Base-by-base conservation (phyloP, 176 grass and related monocot species). In the Urochloa ruziziensis region DNA sequence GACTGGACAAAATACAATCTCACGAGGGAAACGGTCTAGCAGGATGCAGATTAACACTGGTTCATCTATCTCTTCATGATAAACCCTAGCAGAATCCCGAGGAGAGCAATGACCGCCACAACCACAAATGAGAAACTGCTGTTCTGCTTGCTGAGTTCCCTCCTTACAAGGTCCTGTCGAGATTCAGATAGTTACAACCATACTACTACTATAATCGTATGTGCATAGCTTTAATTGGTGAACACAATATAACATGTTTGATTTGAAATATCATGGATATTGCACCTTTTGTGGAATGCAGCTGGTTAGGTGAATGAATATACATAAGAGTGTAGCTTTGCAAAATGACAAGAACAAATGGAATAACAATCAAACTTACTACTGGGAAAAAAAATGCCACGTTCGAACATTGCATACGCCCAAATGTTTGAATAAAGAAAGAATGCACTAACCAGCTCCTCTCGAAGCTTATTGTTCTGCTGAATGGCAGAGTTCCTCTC, bases 401-500 rank as follows among this genome's bases (percentile, higher is more conserved):
- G 30, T 12, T 33, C 43, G 44, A 57, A 77, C 35, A 64, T 29
- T 4, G 28, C 47, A 40, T 72, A 29, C 0, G 5, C 57, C 65
- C 76, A 21, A 83, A 51, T 86, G 17, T 68, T 60, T 30, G 17
- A 18, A 77, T 62, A 70, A 49, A 66, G 53, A 77, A 76, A 64
- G 18, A 83, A 81, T 66, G 64, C 17, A 93, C 94, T 93, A 75
- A 97, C 94, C 90, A 94, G 51, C 74, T 94, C 92, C 74, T 89
- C 82, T 37, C 47, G 91, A 87, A 94, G 92, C 75, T 91, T 92
- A 86, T 87, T 89, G 85, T 92, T 94, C 74, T 94, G 85, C 65
- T 92, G 91, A 90, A 92, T 62, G 79, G 80, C 87, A 85, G 85
- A 84, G 76, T 90, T 92, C 75, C 85, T 97, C 82, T 97, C 94